Evolutionary conservation across 2,329 filamentous ascomycete genomes (phyloP).

Genomic region (Aspergillus awamori): DNA sequence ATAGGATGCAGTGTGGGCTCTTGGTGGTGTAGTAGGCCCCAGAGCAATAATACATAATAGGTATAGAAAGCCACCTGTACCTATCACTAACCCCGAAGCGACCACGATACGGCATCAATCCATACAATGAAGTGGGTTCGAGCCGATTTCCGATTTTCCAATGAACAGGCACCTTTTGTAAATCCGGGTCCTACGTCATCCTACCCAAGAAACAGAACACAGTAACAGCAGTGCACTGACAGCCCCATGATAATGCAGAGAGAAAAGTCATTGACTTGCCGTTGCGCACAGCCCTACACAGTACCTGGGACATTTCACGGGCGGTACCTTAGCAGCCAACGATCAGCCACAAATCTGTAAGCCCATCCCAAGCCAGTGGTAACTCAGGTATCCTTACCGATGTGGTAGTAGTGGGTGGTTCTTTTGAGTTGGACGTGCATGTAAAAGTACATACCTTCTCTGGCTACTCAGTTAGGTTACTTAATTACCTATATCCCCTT

Average conservation of each 20-base stretch:
- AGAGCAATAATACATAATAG: neutral
- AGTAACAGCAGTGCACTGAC: neutral
- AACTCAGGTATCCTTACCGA: conserved; percentile 1
- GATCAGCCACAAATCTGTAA: conserved; percentile 3
- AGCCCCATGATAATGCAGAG: neutral
- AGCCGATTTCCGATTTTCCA: conserved; percentile 6
- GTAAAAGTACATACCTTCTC: neutral
- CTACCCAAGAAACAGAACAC: neutral
- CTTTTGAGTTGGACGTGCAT: neutral
- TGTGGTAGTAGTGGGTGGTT: neutral
- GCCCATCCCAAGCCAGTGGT: neutral
- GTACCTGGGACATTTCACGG: neutral
- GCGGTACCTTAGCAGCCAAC: conserved; percentile 4
- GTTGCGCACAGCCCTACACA: neutral
- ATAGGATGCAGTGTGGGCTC: neutral
- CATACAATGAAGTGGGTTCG: neutral
- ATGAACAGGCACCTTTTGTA: neutral
- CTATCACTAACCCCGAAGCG: neutral
- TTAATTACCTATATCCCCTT: neutral
- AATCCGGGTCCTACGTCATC: conserved; percentile 7
- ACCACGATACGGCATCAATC: conserved; percentile 6
- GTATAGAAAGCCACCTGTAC: neutral
- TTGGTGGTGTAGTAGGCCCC: too few relatives aligned
- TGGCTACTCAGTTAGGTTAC: neutral
- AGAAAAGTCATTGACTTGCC: neutral